Percentiles rank a stretch among this genome's conserved stretches.
phyloP scores from a whole-genome alignment of 208 protist species.

The Leishmania mexicana region DNA sequence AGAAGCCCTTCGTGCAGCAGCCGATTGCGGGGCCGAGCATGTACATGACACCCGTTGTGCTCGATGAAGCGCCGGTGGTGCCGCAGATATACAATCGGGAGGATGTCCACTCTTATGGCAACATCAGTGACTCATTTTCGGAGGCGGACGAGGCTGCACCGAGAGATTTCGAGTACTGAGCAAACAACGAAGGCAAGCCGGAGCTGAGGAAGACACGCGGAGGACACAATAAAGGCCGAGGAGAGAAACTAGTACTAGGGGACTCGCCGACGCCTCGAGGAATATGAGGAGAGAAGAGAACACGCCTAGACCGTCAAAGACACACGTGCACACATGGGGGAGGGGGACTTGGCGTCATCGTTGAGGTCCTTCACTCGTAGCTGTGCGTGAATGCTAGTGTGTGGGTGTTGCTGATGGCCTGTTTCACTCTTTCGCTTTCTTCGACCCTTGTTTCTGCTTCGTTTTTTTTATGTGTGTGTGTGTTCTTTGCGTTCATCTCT shows the following conservation, averaged over 20 bases:
- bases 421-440: neutral
- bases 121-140: slow-evolving; percentile 50
- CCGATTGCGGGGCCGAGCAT: slow-evolving; percentile 11
- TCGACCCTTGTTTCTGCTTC: neutral
- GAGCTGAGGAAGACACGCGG: neutral
- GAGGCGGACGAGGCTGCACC: slow-evolving; percentile 22
- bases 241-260: neutral
- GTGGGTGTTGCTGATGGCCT: neutral
- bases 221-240: neutral
- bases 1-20: slow-evolving; percentile 1
- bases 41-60: slow-evolving; percentile 8
- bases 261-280: neutral
- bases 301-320: neutral
- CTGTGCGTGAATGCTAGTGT: neutral
- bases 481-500: neutral
- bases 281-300: neutral
- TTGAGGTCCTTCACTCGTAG: neutral
- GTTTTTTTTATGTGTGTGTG: neutral
- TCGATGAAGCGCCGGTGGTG: slow-evolving; percentile 31
- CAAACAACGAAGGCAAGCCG: neutral
- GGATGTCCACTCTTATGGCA: slow-evolving; percentile 57
- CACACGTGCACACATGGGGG: neutral
- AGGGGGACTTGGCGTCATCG: neutral
- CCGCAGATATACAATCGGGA: slow-evolving; percentile 48
- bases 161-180: slow-evolving; percentile 27